These are phyloP conservation scores for Apophysomyces trapeziformis DNA, from an alignment of 371 early-diverging fungal species.

Conservation along the genomic window DNA sequence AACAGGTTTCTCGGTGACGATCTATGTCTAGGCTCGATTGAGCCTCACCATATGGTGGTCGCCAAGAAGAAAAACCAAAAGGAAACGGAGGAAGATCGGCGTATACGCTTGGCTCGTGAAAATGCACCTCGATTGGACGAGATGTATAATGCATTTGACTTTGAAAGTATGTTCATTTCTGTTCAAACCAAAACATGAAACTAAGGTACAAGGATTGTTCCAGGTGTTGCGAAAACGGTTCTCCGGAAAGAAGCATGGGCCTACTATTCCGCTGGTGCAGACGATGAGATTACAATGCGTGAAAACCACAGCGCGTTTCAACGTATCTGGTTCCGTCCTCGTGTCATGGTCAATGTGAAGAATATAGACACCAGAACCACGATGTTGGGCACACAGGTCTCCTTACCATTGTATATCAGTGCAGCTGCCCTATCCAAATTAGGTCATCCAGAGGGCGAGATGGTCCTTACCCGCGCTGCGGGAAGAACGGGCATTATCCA, in stretches of 20 bases:
- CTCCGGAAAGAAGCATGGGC: conserved; percentile 77
- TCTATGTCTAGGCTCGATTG: conserved; percentile 58
- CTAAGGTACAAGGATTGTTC: conserved; percentile 75
- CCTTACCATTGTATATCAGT: conserved; percentile 56
- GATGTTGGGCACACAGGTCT: conserved; percentile 62
- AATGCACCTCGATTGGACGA: conserved; percentile 58
- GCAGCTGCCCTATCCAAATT: conserved; percentile 71
- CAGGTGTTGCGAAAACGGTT: conserved; percentile 60
- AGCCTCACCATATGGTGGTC: conserved; percentile 33
- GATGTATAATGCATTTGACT: conserved; percentile 73
- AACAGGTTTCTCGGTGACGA: conserved; percentile 52
- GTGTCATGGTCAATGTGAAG: conserved; percentile 75
- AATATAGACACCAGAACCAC: conserved; percentile 62
- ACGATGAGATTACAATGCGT: conserved; percentile 80
- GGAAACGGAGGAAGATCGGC: conserved; percentile 73
- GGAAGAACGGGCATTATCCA: conserved; percentile 47
- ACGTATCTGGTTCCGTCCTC: conserved; percentile 75
- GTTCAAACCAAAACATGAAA: no score
- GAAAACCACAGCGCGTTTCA: conserved; percentile 80
- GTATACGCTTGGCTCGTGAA: conserved; percentile 58
- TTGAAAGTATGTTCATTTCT: conserved; percentile 51
- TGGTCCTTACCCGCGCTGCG: conserved; percentile 67
- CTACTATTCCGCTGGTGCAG: conserved; percentile 84
- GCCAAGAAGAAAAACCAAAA: conserved; percentile 30
- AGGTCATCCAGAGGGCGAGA: conserved; percentile 78